phyloP scores from a whole-genome alignment of 768 basidiomycete genomes.

The Termitomyces sp. region DNA sequence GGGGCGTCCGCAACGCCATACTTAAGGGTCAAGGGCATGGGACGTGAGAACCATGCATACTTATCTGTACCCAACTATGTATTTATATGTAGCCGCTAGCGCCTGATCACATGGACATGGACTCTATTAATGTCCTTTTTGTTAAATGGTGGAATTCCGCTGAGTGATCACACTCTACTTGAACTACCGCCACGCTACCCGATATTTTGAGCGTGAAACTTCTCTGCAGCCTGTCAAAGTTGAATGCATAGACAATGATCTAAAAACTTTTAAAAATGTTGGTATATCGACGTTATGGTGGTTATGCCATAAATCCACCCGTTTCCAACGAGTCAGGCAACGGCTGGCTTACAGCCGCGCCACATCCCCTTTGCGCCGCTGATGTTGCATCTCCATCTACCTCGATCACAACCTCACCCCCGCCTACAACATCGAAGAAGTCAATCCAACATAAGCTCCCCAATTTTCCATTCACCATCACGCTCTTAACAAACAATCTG shows the following conservation, averaged over 20 bases:
- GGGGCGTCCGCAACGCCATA: no score
- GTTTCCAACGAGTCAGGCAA: slow-evolving; percentile 39
- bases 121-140: not conserved
- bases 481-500: slow-evolving; percentile 39
- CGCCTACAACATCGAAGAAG: slow-evolving; percentile 41
- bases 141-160: not conserved
- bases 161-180: not conserved
- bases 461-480: slow-evolving; percentile 38
- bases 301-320: slow-evolving; percentile 30
- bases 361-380: slow-evolving; percentile 37
- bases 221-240: not conserved
- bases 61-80: not conserved
- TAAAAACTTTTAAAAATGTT: not conserved
- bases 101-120: not conserved
- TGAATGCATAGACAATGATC: not conserved
- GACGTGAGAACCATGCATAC: no score
- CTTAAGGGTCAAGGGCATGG: no score
- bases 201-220: not conserved
- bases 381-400: slow-evolving; percentile 36
- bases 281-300: not conserved
- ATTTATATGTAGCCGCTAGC: not conserved
- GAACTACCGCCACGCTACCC: not conserved
- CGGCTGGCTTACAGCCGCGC: slow-evolving; percentile 22
- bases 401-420: slow-evolving; percentile 41
- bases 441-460: slow-evolving; percentile 42